Base-by-base conservation (phyloP, 202 grass and related monocot species). In the Setaria viridis region DNA sequence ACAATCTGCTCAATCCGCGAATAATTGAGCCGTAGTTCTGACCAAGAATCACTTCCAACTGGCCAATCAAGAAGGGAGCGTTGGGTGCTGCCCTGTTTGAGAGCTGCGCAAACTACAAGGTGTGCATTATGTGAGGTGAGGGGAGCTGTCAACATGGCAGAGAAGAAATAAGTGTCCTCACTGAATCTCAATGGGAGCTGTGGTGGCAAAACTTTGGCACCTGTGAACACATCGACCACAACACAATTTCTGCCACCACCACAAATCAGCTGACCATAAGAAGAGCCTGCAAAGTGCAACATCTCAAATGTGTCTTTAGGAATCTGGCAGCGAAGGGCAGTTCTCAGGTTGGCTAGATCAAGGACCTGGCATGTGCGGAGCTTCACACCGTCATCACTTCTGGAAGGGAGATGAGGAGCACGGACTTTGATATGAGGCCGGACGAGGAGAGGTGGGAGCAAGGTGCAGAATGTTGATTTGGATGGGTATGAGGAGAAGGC, bases 191-290 rank as follows among this genome's bases (percentile, higher is more conserved):
- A 60, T 1, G 90, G 87, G 13, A 89, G 25, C 21, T 25, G 70
- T 29, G 83, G 87, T 67, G 90, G 80, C 42, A 16, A 74, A 67
- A 91, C 56, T 76, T 82, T 51, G 5, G 17, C 34, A 13, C 93
- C 84, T 1, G 81, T 91, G 69, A 93, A 82, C 19, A 50, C 74
- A 89, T 97, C 85, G 5, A 87, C 64, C 4, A 94, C 1, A 32
- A 94, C 9, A 41, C 73, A 68, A 20, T 74, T 45, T 33, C 7
- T 29, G 9, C 50, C 14, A 0, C 25, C 2, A 20, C 85, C 72
- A 68, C 86, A 92, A 84, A 97, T 79, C 76, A 90, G 67, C 39
- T 92, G 85, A 2, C 89, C 91, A 79, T 87, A 85, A 43, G 89
- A 88, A 80, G 66, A 86, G 50, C 91, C 88, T 19, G 83, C n/a